Evolutionary conservation across 371 early-diverging fungal genomes (phyloP).

Genomic region (Funneliformis caledonium): DNA sequence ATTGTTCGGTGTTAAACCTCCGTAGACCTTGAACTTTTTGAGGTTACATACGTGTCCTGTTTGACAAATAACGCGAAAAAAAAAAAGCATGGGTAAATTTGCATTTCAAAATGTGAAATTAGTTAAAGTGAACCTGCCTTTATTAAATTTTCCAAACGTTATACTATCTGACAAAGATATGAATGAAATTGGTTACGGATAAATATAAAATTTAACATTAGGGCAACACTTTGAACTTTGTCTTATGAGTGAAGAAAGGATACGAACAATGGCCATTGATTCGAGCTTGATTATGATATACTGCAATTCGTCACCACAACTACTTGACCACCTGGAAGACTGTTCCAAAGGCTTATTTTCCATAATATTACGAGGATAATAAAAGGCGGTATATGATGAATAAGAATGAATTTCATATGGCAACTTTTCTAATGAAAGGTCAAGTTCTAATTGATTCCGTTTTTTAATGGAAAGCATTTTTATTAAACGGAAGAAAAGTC

Average conservation of each 20-base stretch:
- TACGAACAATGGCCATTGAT: conserved; percentile 74
- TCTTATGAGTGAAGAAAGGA: conserved; percentile 37
- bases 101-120: not conserved
- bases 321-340: conserved; percentile 85
- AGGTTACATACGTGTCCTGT: conserved; percentile 94
- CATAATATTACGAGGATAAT: conserved; percentile 79
- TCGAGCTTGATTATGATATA: conserved; percentile 79
- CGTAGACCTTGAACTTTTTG: conserved; percentile 94
- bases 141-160: conserved; percentile 95
- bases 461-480: conserved; percentile 13
- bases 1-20: conserved; percentile 77
- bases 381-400: conserved; percentile 78
- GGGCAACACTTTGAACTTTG: not conserved
- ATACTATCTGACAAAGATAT: conserved; percentile 66
- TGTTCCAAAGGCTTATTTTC: conserved; percentile 78
- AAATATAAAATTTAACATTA: not conserved
- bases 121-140: conserved; percentile 55
- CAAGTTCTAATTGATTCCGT: conserved; percentile 5
- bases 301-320: conserved; percentile 81
- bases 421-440: conserved; percentile 28
- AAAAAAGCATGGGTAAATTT: not conserved
- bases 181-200: not conserved
- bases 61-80: conserved; percentile 24
- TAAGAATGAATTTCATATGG: conserved; percentile 63
- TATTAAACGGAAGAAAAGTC: not conserved